Conservation (phyloP, 768 basidiomycete genomes). For the Leucocoprinus birnbaumii region DNA sequence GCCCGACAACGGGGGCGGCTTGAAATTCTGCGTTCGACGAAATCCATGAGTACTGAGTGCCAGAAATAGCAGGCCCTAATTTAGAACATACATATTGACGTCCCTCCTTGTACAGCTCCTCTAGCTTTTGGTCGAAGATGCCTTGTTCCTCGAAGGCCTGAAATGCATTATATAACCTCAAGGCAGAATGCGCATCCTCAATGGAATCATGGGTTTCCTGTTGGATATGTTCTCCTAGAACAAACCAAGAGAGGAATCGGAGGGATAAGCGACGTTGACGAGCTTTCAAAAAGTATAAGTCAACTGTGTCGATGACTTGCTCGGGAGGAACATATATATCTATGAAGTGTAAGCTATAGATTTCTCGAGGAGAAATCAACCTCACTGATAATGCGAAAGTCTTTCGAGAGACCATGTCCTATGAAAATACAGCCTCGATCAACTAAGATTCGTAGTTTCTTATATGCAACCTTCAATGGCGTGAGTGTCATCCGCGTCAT, state of each 20-base stretch:
- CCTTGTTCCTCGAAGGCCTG: constrained; percentile 72
- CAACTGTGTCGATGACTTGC: constrained; percentile 96
- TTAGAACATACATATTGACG: constrained; percentile 57
- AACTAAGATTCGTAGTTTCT: constrained; percentile 90
- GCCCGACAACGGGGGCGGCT: constrained; percentile 39
- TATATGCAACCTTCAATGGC: constrained; percentile 96
- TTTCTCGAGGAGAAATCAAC: constrained; percentile 1
- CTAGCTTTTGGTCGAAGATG: constrained; percentile 83
- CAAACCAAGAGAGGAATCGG: constrained; percentile 91
- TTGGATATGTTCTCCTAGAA: constrained; percentile 91
- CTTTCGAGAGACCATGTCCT: constrained; percentile 95
- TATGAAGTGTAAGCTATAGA: constrained; percentile 25
- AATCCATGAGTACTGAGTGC: neutral
- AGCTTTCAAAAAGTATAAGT: constrained; percentile 83
- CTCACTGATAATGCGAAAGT: constrained; percentile 97
- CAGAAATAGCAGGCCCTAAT: neutral
- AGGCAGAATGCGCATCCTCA: constrained; percentile 88
- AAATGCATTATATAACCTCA: constrained; percentile 82
- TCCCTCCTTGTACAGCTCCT: constrained; percentile 79
- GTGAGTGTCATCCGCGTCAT: constrained; percentile 86
- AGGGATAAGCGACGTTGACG: constrained; percentile 88
- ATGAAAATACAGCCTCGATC: constrained; percentile 96
- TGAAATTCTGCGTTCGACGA: constrained; percentile 43
- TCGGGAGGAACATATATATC: constrained; percentile 95
- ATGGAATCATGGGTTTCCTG: constrained; percentile 97